Evolutionary conservation across 768 basidiomycete species (phyloP).

Genomic region (Russula vinacea): DNA sequence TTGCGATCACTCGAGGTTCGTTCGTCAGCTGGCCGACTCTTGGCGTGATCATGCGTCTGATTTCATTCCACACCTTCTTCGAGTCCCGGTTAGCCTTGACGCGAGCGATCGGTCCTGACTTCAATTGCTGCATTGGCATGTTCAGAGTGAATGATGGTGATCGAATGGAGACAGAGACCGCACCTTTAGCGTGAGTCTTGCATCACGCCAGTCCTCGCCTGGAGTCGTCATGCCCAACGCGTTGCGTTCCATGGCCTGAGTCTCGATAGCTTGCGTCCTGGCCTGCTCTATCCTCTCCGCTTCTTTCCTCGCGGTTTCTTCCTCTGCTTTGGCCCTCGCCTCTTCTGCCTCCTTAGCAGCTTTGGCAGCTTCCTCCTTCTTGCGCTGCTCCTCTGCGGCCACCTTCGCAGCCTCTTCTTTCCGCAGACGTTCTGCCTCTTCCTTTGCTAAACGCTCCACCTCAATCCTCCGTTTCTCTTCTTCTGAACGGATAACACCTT

Average conservation of each 20-base stretch:
- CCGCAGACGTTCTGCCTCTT: slow-evolving; percentile 49
- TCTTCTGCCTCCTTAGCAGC: slow-evolving; percentile 31
- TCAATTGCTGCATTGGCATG: slow-evolving; percentile 50
- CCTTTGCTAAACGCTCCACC: slow-evolving; percentile 51
- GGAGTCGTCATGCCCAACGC: slow-evolving; percentile 52
- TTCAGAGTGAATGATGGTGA: slow-evolving; percentile 26
- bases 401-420: slow-evolving; percentile 33
- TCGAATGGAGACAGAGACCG: slow-evolving; percentile 22
- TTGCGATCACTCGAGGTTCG: slow-evolving; percentile 54
- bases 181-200: slow-evolving; percentile 55
- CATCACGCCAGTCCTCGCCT: slow-evolving; percentile 62
- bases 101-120: slow-evolving; percentile 56
- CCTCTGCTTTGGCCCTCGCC: slow-evolving; percentile 33
- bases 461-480: slow-evolving; percentile 60
- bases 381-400: slow-evolving; percentile 33
- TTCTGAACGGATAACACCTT: slow-evolving; percentile 58
- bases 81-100: slow-evolving; percentile 57
- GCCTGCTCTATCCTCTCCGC: slow-evolving; percentile 36
- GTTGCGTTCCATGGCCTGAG: slow-evolving; percentile 42
- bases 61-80: slow-evolving; percentile 61
- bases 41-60: slow-evolving; percentile 76
- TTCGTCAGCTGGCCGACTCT: slow-evolving; percentile 87
- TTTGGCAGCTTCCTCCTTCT: slow-evolving; percentile 33
- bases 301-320: slow-evolving; percentile 37
- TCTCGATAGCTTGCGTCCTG: slow-evolving; percentile 39